Base-by-base conservation (phyloP, 352 stramenopile species). In the Hyphochytrium catenoides region DNA sequence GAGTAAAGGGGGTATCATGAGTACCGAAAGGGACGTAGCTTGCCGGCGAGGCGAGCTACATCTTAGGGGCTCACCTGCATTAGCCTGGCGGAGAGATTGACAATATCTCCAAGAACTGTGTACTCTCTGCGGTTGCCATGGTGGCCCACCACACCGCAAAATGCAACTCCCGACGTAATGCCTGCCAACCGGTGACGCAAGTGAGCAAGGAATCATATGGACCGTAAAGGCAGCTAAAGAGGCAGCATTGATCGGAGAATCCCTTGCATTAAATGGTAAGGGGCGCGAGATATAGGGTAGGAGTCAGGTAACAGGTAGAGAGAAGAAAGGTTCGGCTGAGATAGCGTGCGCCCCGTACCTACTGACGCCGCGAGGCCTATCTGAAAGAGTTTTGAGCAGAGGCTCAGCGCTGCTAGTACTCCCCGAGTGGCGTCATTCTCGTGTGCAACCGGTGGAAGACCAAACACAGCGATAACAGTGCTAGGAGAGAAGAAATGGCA, bases 401-500 rank as follows among this genome's bases (percentile, higher is more conserved):
- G 77, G 14, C 66, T 65, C 0, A 93, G 50, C 14, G 73, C 81
- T 0, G 72, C 56, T 23, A 92, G 40, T n/a, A 93, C 85, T 8
- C 65, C 74, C 19, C 79, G 66, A 20, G 78, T 73, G 0, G 72
- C 57, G 27, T 93, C 79, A 43, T 93, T 85, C 37, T 87, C 74
- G 51, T 93, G 74, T 1, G 69, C 78, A n/a, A 88, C 67, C 0
- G 79, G 78, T 6, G 78, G 74, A 26, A 93, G 41, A 12, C 77
- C 78, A 39, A 88, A 93, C 2, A 79, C 75, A n/a, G 76, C 79
- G 40, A 93, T 84, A 6, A 91, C 67, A 1, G 79, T 93, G 40
- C 64, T 46, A 46, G 30, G 26, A 30, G 26, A 11, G 26, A n/a
- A 30, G 26, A 11, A 12, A n/a, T 30, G 26, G 26, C 11, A 11